Conservation (phyloP, 2,329 filamentous ascomycete species). For the Epichloe festucae region DNA sequence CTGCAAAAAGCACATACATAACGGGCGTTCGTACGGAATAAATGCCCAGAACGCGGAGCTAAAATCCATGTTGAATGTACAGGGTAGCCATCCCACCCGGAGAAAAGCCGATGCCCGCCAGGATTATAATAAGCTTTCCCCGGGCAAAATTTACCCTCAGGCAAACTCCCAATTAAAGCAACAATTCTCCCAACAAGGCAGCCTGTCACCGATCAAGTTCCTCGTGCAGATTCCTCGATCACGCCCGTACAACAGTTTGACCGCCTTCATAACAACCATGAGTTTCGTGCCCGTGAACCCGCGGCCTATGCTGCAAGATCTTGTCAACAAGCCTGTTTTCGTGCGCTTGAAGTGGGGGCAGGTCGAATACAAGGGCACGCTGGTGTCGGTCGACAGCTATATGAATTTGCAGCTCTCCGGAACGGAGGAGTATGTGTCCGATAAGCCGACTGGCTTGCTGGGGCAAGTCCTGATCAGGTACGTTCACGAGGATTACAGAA, state of each 20-base stretch:
- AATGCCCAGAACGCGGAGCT: too few species aligned
- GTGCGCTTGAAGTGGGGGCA: conserved; percentile 97
- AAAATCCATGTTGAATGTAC: background rate
- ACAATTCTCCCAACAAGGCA: background rate
- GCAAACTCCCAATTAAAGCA: background rate
- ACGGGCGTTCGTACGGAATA: too few species aligned
- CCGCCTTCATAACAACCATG: conserved; percentile 15
- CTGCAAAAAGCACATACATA: too few species aligned
- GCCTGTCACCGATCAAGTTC: background rate
- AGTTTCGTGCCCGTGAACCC: conserved; percentile 87
- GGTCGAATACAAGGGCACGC: conserved; percentile 88
- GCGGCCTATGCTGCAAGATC: conserved; percentile 85
- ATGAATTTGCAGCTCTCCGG: conserved; percentile 95
- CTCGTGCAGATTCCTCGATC: background rate
- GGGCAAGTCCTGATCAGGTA: conserved; percentile 89
- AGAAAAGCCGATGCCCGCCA: conserved; percentile 1
- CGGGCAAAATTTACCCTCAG: conserved; percentile 1
- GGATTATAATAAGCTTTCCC: too few species aligned
- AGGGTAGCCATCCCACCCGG: conserved; percentile 3
- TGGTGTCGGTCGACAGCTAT: conserved; percentile 92
- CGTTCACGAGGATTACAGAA: conserved; percentile 10
- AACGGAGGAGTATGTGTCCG: conserved; percentile 84
- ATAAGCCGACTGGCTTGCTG: conserved; percentile 70
- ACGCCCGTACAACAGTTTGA: background rate
- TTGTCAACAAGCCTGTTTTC: conserved; percentile 82